A percentile compares a stretch with the other conserved stretches of the same genome.
phyloP scores from a whole-genome alignment of 257 asterid species.

The Rubia yunnanensis region DNA sequence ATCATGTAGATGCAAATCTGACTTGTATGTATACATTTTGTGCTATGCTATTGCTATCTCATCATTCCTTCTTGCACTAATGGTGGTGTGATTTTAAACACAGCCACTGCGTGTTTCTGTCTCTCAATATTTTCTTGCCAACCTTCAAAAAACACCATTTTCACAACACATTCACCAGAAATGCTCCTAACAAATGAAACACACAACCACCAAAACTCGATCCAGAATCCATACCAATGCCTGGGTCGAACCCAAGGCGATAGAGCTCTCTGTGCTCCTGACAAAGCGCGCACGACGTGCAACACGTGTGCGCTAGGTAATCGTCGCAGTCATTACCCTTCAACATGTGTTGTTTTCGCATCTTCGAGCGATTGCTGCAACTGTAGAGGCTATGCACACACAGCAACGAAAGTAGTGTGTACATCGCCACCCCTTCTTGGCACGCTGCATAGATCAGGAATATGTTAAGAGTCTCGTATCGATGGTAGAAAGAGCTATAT shows the following conservation, averaged over 20 bases:
- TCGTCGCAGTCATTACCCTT: conserved; percentile 7
- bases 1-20: not conserved
- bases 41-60: conserved; percentile 5
- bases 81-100: conserved; percentile 15
- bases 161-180: not conserved
- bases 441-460: conserved; percentile 1
- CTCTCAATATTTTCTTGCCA: conserved; percentile 17
- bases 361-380: conserved; percentile 2
- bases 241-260: conserved; percentile 8
- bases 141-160: not conserved
- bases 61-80: conserved; percentile 13
- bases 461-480: too few species aligned
- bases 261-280: conserved; percentile 8
- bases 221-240: conserved; percentile 1
- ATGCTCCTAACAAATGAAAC: not conserved
- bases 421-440: conserved; percentile 8
- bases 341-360: conserved; percentile 10
- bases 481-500: too few species aligned
- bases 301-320: conserved; percentile 4
- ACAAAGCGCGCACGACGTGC: conserved; percentile 1
- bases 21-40: not conserved
- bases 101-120: conserved; percentile 12
- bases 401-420: not conserved
- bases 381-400: conserved; percentile 4
- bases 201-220: not conserved